Conservation (phyloP, 176 grass and related monocot genomes). For the Phoenix roebelenii region DNA sequence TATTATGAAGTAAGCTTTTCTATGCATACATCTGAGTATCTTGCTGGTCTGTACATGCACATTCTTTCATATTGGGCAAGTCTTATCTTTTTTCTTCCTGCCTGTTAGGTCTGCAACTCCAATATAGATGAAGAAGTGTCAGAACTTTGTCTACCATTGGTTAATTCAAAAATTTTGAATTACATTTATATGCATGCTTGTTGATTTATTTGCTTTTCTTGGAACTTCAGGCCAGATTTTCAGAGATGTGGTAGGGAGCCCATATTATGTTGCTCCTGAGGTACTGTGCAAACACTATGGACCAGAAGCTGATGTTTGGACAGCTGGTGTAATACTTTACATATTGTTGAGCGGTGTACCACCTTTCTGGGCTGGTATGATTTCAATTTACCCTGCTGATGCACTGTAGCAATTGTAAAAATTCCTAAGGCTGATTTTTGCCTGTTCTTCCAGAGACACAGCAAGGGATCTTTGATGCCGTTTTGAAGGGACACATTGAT, state of each 20-base stretch:
- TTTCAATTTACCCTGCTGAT: not conserved
- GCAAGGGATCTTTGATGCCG: slow-evolving; percentile 71
- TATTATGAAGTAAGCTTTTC: no score
- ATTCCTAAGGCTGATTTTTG: not conserved
- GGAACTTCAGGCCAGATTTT: slow-evolving; percentile 43
- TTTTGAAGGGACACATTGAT: slow-evolving; percentile 45
- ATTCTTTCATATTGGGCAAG: no score
- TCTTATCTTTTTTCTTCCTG: no score
- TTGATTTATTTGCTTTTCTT: not conserved
- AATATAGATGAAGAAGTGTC: no score
- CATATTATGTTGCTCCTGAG: slow-evolving; percentile 72
- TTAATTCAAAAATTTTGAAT: not conserved
- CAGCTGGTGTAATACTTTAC: slow-evolving; percentile 62
- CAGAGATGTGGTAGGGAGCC: slow-evolving; percentile 55
- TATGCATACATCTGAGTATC: no score
- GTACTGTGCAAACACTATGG: slow-evolving; percentile 74
- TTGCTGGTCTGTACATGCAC: no score
- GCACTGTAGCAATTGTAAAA: not conserved
- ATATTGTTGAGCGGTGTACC: slow-evolving; percentile 63
- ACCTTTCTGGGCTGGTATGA: slow-evolving; percentile 52
- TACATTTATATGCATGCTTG: no score
- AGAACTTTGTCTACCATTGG: not conserved
- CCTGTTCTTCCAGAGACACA: slow-evolving; percentile 35
- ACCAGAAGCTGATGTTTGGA: slow-evolving; percentile 66
- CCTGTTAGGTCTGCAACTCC: no score